Percentiles rank a stretch among this genome's conserved stretches.
Evolutionary conservation across 108 stramenopile species (phyloP).

Genomic region (Epithemia pelagica): DNA sequence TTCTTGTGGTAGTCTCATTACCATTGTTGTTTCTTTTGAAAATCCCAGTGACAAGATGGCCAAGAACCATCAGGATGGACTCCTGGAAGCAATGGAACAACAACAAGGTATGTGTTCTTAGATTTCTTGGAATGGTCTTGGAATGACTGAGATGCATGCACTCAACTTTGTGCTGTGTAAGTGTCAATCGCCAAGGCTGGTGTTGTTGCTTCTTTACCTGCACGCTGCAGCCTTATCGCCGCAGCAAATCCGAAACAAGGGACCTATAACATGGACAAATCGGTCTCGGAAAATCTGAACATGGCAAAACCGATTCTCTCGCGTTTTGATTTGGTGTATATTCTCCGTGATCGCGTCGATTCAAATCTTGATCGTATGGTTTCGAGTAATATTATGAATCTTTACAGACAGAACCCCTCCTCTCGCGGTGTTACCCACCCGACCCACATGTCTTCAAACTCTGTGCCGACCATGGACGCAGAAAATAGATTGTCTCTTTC

Average conservation of each 20-base stretch:
- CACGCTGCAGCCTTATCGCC: conserved; percentile 91
- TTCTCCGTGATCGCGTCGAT: conserved; percentile 90
- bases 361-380: conserved; percentile 84
- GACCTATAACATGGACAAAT: conserved; percentile 87
- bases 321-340: conserved; percentile 96
- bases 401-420: conserved; percentile 34
- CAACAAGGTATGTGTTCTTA: conserved; percentile 74
- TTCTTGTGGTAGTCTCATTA: no score
- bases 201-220: conserved; percentile 83
- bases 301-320: conserved; percentile 93
- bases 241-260: conserved; percentile 98
- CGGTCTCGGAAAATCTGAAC: conserved; percentile 89
- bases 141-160: no score
- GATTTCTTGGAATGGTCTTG: no score
- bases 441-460: background rate
- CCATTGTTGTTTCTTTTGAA: no score
- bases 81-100: conserved; percentile 99
- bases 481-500: conserved; percentile 36
- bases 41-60: conserved; percentile 97
- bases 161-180: no score
- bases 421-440: background rate
- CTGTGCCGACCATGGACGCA: conserved; percentile 10
- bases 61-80: conserved; percentile 76
- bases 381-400: conserved; percentile 88
- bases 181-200: conserved; percentile 98